Evolutionary conservation across 768 basidiomycete genomes (phyloP).

Genomic region (Psilocybe azurescens): DNA sequence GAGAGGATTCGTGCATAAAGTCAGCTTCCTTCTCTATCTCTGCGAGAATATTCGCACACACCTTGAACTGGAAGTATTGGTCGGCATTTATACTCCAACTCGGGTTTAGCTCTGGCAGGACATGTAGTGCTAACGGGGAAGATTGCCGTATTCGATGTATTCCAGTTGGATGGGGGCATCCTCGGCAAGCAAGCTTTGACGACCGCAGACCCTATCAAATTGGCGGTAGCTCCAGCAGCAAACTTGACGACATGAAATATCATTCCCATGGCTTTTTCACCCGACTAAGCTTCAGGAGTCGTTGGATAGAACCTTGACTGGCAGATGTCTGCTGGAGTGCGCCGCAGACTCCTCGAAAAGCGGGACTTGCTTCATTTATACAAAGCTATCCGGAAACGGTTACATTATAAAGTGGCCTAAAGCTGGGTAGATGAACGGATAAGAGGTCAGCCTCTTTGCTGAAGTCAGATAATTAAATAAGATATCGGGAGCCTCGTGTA

Average conservation of each 20-base stretch:
- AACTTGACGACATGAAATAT: constrained; percentile 10
- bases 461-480: no score
- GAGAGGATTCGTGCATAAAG: background rate
- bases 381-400: no score
- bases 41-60: no score
- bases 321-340: background rate
- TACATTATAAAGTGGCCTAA: no score
- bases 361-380: no score
- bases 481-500: no score
- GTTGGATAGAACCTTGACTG: background rate
- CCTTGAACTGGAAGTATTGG: background rate
- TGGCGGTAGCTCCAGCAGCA: constrained; percentile 1
- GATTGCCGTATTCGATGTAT: background rate
- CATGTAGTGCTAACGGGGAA: background rate
- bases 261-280: constrained; percentile 8
- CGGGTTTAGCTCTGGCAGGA: background rate
- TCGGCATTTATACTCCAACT: background rate
- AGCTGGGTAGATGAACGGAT: no score
- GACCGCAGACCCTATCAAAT: constrained; percentile 5
- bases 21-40: background rate
- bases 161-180: constrained; percentile 18
- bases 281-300: background rate
- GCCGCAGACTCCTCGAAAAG: background rate
- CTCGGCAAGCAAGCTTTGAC: constrained; percentile 16
- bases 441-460: no score